Base-by-base conservation (phyloP, 2,329 filamentous ascomycete species). In the Sporothrix schenckii region DNA sequence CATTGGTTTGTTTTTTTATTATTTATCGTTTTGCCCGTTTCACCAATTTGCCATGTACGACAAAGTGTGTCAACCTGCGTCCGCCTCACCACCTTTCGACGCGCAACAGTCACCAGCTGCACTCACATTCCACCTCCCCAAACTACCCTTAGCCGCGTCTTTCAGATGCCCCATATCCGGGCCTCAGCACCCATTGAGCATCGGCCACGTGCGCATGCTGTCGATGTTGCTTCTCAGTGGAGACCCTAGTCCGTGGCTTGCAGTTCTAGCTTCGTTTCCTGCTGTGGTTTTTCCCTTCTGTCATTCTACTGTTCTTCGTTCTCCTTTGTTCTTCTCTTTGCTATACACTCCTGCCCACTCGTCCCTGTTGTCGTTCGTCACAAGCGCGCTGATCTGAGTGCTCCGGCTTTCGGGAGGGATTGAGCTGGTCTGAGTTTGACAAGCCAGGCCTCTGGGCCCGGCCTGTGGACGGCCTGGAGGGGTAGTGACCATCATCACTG, bases 151-250 rank as follows among this genome's bases (percentile, higher is more conserved):
- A 56, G 67, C 70, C 63, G 54, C 53, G 60, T 68, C 50, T 72
- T 14, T 21, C 27, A 47, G 24, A 24, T 49, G 68, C 69, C 49
- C 69, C 67, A 69, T 71, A 56, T 9, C 27, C 41, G 47, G 44
- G 21, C 21, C 14, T 50, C 44, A 71, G 44, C 73, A 70, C 74
- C 78, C 78, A 78, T 77, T 77, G 72, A 77, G 73, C 74, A 71
- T 66, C 72, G 74, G 76, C 77, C 78, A 79, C 78, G 78, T 79
- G 76, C 77, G 69, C 71, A 58, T 65, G 71, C 66, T 72, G 74
- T 70, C 73, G 70, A 75, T 74, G 75, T 73, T 75, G 74, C 75
- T 73, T 73, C 68, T 49, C 66, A 67, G 76, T 75, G 75, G 77
- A 69, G 76, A 74, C 74, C 70, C 47, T 72, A 74, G 71, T 75